Conservation (phyloP, 106 monocot genomes). For the Dendrobium chrysotoxum region DNA sequence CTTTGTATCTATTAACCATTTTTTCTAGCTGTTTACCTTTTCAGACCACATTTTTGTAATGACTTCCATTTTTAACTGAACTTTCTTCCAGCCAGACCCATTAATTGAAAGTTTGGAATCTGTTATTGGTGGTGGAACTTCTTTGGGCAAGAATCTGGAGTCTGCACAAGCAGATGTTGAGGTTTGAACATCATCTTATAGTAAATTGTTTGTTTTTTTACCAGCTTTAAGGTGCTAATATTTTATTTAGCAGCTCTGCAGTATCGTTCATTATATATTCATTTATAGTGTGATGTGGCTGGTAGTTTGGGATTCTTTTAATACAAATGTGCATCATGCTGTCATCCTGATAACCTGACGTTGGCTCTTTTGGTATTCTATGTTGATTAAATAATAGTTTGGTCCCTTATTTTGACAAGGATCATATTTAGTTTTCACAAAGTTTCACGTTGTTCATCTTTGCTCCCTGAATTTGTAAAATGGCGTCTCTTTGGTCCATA, state of each 20-base stretch:
- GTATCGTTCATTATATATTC: not conserved
- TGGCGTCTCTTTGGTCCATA: not conserved
- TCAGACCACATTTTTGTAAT: not conserved
- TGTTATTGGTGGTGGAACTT: conserved; percentile 51
- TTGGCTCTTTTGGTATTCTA: too few relatives aligned
- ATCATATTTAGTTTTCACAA: too few relatives aligned
- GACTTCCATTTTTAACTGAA: not conserved
- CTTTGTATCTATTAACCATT: not conserved
- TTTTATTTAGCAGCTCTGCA: not conserved
- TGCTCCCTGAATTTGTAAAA: not conserved
- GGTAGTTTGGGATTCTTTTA: too few relatives aligned
- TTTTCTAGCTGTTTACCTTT: not conserved
- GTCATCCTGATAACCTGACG: too few relatives aligned
- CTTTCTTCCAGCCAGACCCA: conserved; percentile 67
- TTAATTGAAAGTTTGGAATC: conserved; percentile 65
- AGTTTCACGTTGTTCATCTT: too few relatives aligned
- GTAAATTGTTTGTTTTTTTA: not conserved
- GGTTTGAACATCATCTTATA: conserved; percentile 27
- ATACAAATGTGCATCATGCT: too few relatives aligned
- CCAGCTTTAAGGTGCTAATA: not conserved
- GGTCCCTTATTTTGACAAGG: too few relatives aligned
- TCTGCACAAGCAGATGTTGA: conserved; percentile 58
- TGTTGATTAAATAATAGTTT: too few relatives aligned
- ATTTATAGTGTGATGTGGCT: not conserved
- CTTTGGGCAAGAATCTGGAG: conserved; percentile 38